These are phyloP conservation scores for Tolypocladium paradoxum DNA, from an alignment of 2,329 filamentous ascomycete genomes.

Conservation along the genomic window DNA sequence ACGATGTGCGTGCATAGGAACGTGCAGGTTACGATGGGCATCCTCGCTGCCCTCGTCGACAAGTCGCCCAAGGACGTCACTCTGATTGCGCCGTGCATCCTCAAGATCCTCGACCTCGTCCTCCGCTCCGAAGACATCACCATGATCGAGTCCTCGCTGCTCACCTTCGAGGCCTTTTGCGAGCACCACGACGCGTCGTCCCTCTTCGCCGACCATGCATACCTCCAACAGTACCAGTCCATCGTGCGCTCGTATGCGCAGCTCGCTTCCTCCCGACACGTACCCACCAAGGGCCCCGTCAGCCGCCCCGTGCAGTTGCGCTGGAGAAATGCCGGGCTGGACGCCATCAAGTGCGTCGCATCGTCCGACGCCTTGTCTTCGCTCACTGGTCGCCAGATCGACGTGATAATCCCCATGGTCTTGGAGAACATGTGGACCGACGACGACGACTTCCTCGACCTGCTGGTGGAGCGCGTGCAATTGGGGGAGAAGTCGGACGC, in stretches of 20 bases:
- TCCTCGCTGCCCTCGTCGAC: conserved; percentile 82
- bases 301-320: conserved; percentile 68
- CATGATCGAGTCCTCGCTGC: conserved; percentile 82
- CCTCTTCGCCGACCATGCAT: conserved; percentile 75
- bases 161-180: conserved; percentile 82
- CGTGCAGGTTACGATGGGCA: conserved; percentile 89
- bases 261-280: conserved; percentile 58
- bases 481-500: conserved; percentile 58
- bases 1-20: conserved; percentile 42
- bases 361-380: conserved; percentile 69
- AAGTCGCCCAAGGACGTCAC: conserved; percentile 85
- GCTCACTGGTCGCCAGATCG: conserved; percentile 64
- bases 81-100: conserved; percentile 74
- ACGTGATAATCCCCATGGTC: conserved; percentile 71
- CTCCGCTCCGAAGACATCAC: conserved; percentile 79
- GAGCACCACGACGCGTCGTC: conserved; percentile 77
- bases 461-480: conserved; percentile 56
- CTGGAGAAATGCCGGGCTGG: conserved; percentile 64
- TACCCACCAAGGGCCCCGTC: conserved; percentile 38
- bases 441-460: conserved; percentile 56
- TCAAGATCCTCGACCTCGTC: conserved; percentile 75
- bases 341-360: conserved; percentile 72
- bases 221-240: conserved; percentile 71
- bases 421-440: conserved; percentile 77
- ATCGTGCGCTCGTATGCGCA: conserved; percentile 70